Evolutionary conservation across 2,329 filamentous ascomycete genomes (phyloP).

Genomic region (Parastagonospora nodorum): DNA sequence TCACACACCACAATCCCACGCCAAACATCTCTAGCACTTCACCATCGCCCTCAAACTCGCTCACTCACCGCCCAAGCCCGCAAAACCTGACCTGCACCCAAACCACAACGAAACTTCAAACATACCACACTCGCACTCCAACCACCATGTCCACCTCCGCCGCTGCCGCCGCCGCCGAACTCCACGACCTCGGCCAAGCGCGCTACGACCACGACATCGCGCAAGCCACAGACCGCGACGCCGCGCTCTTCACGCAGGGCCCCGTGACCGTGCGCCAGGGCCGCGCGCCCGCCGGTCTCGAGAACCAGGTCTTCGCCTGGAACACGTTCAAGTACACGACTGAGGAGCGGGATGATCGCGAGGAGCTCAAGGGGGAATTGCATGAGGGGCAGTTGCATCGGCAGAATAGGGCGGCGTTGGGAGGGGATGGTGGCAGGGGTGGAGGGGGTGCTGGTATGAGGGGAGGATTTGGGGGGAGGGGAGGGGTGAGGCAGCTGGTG

Average conservation of each 20-base stretch:
- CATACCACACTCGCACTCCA: no score
- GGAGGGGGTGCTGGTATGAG: slow-evolving; percentile 3
- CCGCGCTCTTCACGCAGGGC: slow-evolving; percentile 14
- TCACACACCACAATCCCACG: no score
- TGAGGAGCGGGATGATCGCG: slow-evolving; percentile 27
- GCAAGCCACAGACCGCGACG: slow-evolving; percentile 35
- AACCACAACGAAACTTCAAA: no score
- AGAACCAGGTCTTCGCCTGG: slow-evolving; percentile 36
- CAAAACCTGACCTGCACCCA: no score
- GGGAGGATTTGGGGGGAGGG: slow-evolving; percentile 4
- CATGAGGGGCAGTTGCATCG: slow-evolving; percentile 42
- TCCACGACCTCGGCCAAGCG: slow-evolving; percentile 33
- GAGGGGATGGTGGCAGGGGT: slow-evolving; percentile 1
- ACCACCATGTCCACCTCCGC: no score
- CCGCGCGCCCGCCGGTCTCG: slow-evolving; percentile 30
- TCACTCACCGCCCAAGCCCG: no score
- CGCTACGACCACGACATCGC: slow-evolving; percentile 40
- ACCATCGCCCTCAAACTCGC: no score
- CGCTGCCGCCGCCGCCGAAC: slow-evolving; percentile 14
- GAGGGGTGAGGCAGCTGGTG: slow-evolving; percentile 2
- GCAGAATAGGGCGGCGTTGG: slow-evolving; percentile 32
- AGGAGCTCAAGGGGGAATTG: slow-evolving; percentile 41
- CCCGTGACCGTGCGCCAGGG: slow-evolving; percentile 26
- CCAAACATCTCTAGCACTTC: no score
- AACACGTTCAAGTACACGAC: slow-evolving; percentile 33